Evolutionary conservation across 176 grass and related monocot species (phyloP).

Genomic region (Avena insularis): DNA sequence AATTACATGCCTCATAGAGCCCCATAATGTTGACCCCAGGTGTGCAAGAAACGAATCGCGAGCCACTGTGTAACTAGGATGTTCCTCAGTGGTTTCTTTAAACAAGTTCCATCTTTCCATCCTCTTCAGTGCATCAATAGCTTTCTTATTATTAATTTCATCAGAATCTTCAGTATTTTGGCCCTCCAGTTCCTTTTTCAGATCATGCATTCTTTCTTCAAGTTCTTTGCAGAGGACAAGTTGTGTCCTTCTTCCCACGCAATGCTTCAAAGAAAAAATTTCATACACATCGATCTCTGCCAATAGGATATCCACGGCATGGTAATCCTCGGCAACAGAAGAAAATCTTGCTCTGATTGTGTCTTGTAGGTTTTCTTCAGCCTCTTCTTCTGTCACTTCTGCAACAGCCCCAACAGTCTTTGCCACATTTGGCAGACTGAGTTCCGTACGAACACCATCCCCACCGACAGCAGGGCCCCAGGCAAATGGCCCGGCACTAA

Average conservation of each 20-base stretch:
- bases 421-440: constrained; percentile 85
- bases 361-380: constrained; percentile 92
- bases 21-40: constrained; percentile 87
- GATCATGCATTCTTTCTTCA: constrained; percentile 90
- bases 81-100: constrained; percentile 69
- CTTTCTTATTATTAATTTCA: constrained; percentile 90
- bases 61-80: constrained; percentile 81
- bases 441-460: constrained; percentile 92
- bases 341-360: constrained; percentile 95
- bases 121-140: constrained; percentile 84
- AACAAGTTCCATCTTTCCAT: constrained; percentile 99
- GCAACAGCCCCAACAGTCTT: constrained; percentile 84
- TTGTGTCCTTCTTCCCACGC: constrained; percentile 79
- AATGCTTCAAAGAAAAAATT: constrained; percentile 96
- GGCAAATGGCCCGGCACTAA: constrained; percentile 91
- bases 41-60: constrained; percentile 95
- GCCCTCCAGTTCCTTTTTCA: constrained; percentile 86
- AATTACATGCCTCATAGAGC: constrained; percentile 91
- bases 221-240: constrained; percentile 98
- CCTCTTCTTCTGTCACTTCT: constrained; percentile 96
- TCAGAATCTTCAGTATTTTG: constrained; percentile 79
- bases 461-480: constrained; percentile 97
- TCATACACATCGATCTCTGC: constrained; percentile 99
- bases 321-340: constrained; percentile 88
- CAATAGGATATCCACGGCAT: constrained; percentile 88